A percentile compares a stretch with the other conserved stretches of the same genome.
Conservation (phyloP, 306 rosid genomes). For the Hippophae rhamnoides region DNA sequence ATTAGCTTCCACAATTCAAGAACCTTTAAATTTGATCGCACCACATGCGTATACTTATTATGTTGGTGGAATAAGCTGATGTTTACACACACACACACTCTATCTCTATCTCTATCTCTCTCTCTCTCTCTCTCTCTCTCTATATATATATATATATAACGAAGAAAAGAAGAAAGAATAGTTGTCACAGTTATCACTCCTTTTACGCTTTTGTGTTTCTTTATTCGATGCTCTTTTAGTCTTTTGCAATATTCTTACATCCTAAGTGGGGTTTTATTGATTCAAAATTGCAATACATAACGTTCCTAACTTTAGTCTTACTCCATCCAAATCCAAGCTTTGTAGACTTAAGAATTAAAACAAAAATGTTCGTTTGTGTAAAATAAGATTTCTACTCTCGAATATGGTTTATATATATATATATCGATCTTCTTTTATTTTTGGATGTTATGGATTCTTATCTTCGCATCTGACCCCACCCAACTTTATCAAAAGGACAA, state of each 20-base stretch:
- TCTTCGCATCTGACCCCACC: slow-evolving; percentile 36
- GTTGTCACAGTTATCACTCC: slow-evolving; percentile 23
- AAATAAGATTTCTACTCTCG: slow-evolving; percentile 49
- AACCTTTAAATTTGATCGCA: slow-evolving; percentile 37
- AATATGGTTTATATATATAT: slow-evolving; percentile 31
- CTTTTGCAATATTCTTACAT: slow-evolving; percentile 31
- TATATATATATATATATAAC: background rate
- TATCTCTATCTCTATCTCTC: no score
- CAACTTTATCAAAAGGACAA: slow-evolving; percentile 22
- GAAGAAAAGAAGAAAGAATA: slow-evolving; percentile 21
- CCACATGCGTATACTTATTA: slow-evolving; percentile 43
- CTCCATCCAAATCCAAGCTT: slow-evolving; percentile 50
- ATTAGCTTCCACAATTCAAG: slow-evolving; percentile 48
- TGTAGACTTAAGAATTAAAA: slow-evolving; percentile 30
- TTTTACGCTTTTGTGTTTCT: slow-evolving; percentile 19
- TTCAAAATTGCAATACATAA: slow-evolving; percentile 43
- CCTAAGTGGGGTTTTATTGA: slow-evolving; percentile 35
- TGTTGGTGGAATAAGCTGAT: slow-evolving; percentile 52
- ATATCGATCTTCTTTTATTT: slow-evolving; percentile 24
- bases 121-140: no score
- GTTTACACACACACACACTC: slow-evolving; percentile 14
- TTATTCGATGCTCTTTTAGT: slow-evolving; percentile 9
- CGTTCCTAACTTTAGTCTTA: slow-evolving; percentile 52
- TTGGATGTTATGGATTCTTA: slow-evolving; percentile 42
- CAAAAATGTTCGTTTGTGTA: slow-evolving; percentile 25